Percentiles rank a stretch among this genome's conserved stretches.
Conservation (phyloP, 2,329 filamentous ascomycete genomes). For the Acrocalymma vagum region DNA sequence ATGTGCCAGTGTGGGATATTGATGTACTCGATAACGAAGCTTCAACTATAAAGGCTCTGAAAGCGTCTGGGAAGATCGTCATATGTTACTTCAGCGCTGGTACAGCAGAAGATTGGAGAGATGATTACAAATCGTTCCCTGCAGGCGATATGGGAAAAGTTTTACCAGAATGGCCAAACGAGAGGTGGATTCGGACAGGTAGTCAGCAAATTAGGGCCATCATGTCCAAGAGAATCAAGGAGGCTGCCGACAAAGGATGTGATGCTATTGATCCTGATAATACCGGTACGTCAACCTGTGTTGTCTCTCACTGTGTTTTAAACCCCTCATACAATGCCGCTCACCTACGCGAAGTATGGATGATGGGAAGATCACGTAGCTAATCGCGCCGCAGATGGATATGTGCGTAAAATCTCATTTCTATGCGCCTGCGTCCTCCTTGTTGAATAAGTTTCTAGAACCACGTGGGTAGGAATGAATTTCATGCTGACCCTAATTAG, state of each 20-base stretch:
- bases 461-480: neutral
- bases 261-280: constrained; percentile 45
- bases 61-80: constrained; percentile 34
- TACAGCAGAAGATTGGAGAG: constrained; percentile 38
- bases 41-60: constrained; percentile 27
- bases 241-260: constrained; percentile 39
- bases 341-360: neutral
- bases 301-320: neutral
- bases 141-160: constrained; percentile 34
- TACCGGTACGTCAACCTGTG: constrained; percentile 23
- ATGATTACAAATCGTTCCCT: constrained; percentile 34
- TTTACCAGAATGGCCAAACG: constrained; percentile 39
- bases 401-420: constrained; percentile 19
- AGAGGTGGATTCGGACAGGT: constrained; percentile 37
- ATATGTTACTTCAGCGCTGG: constrained; percentile 45
- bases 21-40: constrained; percentile 39
- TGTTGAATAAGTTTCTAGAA: neutral
- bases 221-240: constrained; percentile 39
- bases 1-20: constrained; percentile 40
- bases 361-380: neutral
- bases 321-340: no score
- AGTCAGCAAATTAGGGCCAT: constrained; percentile 33
- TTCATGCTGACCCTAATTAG: constrained; percentile 21
- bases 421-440: neutral
- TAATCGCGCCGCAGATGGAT: constrained; percentile 23